Conservation (phyloP, 2,329 filamentous ascomycete species). For the Stemphylium vesicarium region DNA sequence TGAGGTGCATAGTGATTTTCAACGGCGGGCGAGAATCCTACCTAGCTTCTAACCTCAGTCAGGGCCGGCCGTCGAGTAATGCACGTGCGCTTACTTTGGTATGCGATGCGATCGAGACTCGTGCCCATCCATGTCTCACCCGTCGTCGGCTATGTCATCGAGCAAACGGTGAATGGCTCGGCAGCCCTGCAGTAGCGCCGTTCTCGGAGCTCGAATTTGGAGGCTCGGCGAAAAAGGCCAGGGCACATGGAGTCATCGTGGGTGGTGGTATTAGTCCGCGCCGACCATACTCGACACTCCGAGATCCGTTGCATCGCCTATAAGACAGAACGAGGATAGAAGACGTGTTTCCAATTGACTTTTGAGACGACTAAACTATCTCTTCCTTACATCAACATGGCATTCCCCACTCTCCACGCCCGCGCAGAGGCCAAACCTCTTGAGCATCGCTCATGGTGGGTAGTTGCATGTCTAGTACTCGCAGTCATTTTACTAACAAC, state of each 20-base stretch:
- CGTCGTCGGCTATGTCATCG: not conserved
- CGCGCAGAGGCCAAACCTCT: constrained; percentile 51
- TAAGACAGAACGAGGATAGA: constrained; percentile 3
- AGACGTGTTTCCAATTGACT: constrained; percentile 20
- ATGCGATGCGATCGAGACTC: not conserved
- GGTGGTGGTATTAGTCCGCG: constrained; percentile 8
- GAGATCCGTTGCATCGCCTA: constrained; percentile 15
- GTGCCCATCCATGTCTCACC: constrained; percentile 9
- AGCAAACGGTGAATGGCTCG: not conserved
- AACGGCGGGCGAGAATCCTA: not conserved
- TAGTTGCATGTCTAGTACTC: not conserved
- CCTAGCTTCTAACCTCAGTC: constrained; percentile 16
- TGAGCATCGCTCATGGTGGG: constrained; percentile 47
- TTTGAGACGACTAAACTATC: not conserved
- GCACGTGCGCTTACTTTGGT: constrained; percentile 28
- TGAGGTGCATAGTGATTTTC: constrained; percentile 12
- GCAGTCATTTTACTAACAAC: not conserved
- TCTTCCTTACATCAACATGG: constrained; percentile 24
- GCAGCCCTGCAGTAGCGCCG: constrained; percentile 33
- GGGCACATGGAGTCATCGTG: constrained; percentile 34
- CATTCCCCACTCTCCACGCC: constrained; percentile 50
- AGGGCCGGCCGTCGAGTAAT: constrained; percentile 7
- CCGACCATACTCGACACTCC: constrained; percentile 21
- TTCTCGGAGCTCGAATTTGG: constrained; percentile 24
- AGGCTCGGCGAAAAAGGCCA: constrained; percentile 25